A percentile compares a stretch with the other conserved stretches of the same genome.
phyloP scores from a whole-genome alignment of 805 yeast species.

The Yueomyces sinensis region DNA sequence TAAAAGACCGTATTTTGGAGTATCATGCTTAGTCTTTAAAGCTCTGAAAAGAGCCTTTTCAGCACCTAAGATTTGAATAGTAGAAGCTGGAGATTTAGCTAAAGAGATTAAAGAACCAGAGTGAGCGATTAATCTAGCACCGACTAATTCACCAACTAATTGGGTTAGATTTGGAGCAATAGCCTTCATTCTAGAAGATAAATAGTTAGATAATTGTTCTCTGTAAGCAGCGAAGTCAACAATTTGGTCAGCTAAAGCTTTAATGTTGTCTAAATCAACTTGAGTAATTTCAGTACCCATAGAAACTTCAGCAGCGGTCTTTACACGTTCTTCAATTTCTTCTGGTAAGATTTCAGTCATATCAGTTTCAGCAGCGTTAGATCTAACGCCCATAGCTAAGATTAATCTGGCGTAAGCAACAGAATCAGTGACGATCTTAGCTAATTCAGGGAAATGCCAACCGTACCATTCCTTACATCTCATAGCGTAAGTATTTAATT shows the following conservation, averaged over 20 bases:
- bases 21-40: slow-evolving; percentile 93
- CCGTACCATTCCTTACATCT: slow-evolving; percentile 99
- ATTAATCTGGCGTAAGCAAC: slow-evolving; percentile 93
- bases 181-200: slow-evolving; percentile 93
- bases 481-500: slow-evolving; percentile 96
- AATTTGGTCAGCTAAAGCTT: slow-evolving; percentile 87
- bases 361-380: slow-evolving; percentile 83
- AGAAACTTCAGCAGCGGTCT: slow-evolving; percentile 90
- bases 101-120: slow-evolving; percentile 89
- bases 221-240: slow-evolving; percentile 93
- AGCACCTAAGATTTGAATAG: slow-evolving; percentile 96
- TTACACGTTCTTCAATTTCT: slow-evolving; percentile 81
- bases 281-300: slow-evolving; percentile 99
- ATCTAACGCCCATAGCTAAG: slow-evolving; percentile 85
- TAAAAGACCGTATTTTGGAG: slow-evolving; percentile 94
- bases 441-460: slow-evolving; percentile 99
- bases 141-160: slow-evolving; percentile 93
- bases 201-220: slow-evolving; percentile 86
- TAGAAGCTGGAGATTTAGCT: slow-evolving; percentile 98
- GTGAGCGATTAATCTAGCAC: slow-evolving; percentile 96
- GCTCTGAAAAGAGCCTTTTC: slow-evolving; percentile 99
- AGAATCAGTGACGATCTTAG: slow-evolving; percentile 90
- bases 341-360: slow-evolving; percentile 86
- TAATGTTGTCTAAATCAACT: slow-evolving; percentile 75
- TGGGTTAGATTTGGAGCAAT: slow-evolving; percentile 96